Evolutionary conservation across 768 basidiomycete species (phyloP).

Genomic region (Melanogaster broomeanus): DNA sequence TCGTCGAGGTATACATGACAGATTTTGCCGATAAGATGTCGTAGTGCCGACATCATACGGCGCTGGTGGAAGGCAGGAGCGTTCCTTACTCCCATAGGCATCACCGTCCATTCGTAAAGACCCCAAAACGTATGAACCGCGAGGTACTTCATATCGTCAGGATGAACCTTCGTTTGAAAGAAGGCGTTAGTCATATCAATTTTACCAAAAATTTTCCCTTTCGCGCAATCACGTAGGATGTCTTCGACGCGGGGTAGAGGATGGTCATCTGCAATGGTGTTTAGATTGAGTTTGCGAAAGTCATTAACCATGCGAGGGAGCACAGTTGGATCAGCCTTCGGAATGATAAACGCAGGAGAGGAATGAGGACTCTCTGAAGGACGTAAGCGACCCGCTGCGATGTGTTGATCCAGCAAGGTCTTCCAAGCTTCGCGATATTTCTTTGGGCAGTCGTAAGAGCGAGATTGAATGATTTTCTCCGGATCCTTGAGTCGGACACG

Average conservation of each 20-base stretch:
- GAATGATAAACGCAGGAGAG: conserved; percentile 34
- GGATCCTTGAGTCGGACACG: conserved; percentile 16
- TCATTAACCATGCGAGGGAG: conserved; percentile 21
- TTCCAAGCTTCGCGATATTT: conserved; percentile 32
- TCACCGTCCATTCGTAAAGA: conserved; percentile 38
- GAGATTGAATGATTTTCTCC: background rate
- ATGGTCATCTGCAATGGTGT: conserved; percentile 22
- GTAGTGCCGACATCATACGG: conserved; percentile 34
- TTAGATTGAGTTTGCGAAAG: conserved; percentile 13
- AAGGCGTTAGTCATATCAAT: conserved; percentile 42
- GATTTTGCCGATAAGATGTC: conserved; percentile 34
- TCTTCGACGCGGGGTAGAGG: conserved; percentile 22
- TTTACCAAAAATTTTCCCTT: conserved; percentile 27
- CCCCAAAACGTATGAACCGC: conserved; percentile 35
- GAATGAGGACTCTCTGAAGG: conserved; percentile 26
- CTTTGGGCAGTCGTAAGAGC: conserved; percentile 19
- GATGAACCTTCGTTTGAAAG: conserved; percentile 35
- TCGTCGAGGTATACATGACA: conserved; percentile 31
- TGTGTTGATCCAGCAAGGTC: conserved; percentile 31
- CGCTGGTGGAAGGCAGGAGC: conserved; percentile 37
- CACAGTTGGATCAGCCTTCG: conserved; percentile 16
- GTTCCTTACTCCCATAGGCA: conserved; percentile 38
- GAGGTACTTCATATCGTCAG: conserved; percentile 29
- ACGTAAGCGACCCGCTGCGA: conserved; percentile 28
- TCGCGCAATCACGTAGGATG: conserved; percentile 6